These are phyloP conservation scores for Nicotiana attenuata DNA, from an alignment of 257 asterid species.

Conservation along the genomic window DNA sequence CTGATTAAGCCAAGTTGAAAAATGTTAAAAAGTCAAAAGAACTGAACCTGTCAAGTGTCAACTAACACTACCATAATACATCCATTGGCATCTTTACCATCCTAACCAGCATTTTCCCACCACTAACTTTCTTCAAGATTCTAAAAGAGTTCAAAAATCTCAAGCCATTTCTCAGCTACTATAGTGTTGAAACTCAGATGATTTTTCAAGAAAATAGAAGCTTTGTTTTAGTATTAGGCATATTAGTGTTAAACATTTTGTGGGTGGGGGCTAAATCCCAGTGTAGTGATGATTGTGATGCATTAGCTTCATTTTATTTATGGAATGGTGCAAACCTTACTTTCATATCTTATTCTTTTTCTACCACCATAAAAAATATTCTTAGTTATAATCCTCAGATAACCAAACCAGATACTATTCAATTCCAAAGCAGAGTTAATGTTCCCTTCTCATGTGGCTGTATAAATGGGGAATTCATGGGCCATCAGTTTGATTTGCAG, in stretches of 20 bases:
- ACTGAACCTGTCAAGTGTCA: constrained; percentile 27
- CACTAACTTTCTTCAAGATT: neutral
- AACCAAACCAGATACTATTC: constrained; percentile 29
- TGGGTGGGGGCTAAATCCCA: constrained; percentile 33
- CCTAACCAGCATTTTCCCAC: neutral
- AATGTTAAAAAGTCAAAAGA: neutral
- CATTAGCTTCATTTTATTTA: constrained; percentile 61
- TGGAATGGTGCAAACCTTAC: constrained; percentile 48
- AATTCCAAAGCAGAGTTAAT: constrained; percentile 28
- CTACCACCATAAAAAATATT: constrained; percentile 36
- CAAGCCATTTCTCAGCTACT: neutral
- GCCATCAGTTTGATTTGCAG: constrained; percentile 35
- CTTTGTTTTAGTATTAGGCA: neutral
- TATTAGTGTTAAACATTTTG: constrained; percentile 14
- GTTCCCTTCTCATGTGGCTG: constrained; percentile 61
- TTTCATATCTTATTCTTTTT: constrained; percentile 34
- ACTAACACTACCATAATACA: constrained; percentile 11
- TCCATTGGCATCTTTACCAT: neutral
- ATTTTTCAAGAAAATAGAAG: constrained; percentile 13
- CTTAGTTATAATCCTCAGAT: constrained; percentile 49
- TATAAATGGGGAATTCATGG: constrained; percentile 39
- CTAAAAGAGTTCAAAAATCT: neutral
- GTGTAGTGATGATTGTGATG: constrained; percentile 36
- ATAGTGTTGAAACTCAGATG: constrained; percentile 6
- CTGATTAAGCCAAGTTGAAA: neutral